These are phyloP conservation scores for Phaffia rhodozyma DNA, from an alignment of 1,284 basidiomycete species.

Conservation along the genomic window DNA sequence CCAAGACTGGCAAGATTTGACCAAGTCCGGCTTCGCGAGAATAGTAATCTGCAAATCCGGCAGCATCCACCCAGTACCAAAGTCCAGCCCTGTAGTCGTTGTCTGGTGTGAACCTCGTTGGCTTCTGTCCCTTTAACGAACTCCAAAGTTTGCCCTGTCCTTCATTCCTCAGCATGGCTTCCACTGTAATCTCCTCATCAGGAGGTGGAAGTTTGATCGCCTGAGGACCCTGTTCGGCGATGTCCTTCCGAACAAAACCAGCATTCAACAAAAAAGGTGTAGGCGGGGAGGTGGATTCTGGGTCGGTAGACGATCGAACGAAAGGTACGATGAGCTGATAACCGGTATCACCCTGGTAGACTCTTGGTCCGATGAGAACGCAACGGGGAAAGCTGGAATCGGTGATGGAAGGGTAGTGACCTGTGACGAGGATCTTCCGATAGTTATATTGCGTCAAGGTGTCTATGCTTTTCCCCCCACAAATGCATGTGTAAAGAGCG, in stretches of 20 bases:
- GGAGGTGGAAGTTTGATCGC: conserved; percentile 15
- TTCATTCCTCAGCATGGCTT: conserved; percentile 53
- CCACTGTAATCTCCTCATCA: conserved; percentile 33
- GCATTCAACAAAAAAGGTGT: conserved; percentile 67
- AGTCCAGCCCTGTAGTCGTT: conserved; percentile 67
- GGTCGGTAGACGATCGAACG: conserved; percentile 41
- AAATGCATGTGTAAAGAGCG: neutral
- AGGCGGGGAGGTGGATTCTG: conserved; percentile 49
- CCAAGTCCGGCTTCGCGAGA: conserved; percentile 51
- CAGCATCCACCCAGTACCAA: conserved; percentile 88
- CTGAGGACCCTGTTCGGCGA: conserved; percentile 21
- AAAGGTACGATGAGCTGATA: conserved; percentile 80
- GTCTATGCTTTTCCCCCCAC: conserved; percentile 27
- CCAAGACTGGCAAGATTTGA: conserved; percentile 66
- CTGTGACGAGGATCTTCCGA: conserved; percentile 67
- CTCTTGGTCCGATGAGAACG: conserved; percentile 74
- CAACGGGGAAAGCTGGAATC: conserved; percentile 36
- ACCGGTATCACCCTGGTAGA: conserved; percentile 74
- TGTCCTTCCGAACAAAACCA: conserved; percentile 59
- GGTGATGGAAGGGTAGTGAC: conserved; percentile 43
- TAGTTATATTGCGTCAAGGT: conserved; percentile 76
- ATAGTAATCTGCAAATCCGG: conserved; percentile 56
- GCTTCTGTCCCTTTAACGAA: conserved; percentile 35
- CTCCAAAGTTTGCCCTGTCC: conserved; percentile 59
- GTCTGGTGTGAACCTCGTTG: conserved; percentile 71